phyloP scores from a whole-genome alignment of 441 rosid species.

The Erysimum pusillum region DNA sequence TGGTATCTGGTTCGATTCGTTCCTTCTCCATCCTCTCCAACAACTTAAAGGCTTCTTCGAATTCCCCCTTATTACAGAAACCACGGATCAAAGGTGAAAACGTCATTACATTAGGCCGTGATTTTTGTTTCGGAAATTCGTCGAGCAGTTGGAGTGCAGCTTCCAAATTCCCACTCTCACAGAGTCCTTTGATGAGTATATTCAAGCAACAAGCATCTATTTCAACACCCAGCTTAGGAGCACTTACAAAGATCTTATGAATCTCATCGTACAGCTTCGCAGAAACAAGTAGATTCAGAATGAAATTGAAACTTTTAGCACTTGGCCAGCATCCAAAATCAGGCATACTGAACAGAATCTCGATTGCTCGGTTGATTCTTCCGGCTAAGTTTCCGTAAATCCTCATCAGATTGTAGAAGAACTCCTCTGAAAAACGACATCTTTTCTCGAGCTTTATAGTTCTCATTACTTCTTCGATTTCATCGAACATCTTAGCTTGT shows the following conservation, averaged over 20 bases:
- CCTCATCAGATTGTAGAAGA: slow-evolving; percentile 76
- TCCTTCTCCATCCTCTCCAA: slow-evolving; percentile 76
- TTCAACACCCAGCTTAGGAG: slow-evolving; percentile 75
- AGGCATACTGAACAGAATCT: slow-evolving; percentile 70
- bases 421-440: slow-evolving; percentile 71
- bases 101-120: slow-evolving; percentile 75
- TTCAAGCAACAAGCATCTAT: slow-evolving; percentile 86
- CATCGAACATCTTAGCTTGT: slow-evolving; percentile 69
- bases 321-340: slow-evolving; percentile 73
- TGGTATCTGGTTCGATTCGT: slow-evolving; percentile 68
- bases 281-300: slow-evolving; percentile 72
- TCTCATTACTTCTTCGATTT: slow-evolving; percentile 65
- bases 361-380: slow-evolving; percentile 68
- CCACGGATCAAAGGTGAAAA: slow-evolving; percentile 77
- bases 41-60: slow-evolving; percentile 66
- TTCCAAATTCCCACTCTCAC: slow-evolving; percentile 71
- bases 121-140: slow-evolving; percentile 85
- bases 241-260: slow-evolving; percentile 64
- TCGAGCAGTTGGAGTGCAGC: slow-evolving; percentile 82
- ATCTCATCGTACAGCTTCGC: slow-evolving; percentile 68
- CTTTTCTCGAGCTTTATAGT: slow-evolving; percentile 52
- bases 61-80: slow-evolving; percentile 64
- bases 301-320: slow-evolving; percentile 73
- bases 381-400: slow-evolving; percentile 75
- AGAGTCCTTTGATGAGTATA: slow-evolving; percentile 77